These are phyloP conservation scores for Raffaelea arxii DNA, from an alignment of 2,329 filamentous ascomycete genomes.

Conservation along the genomic window DNA sequence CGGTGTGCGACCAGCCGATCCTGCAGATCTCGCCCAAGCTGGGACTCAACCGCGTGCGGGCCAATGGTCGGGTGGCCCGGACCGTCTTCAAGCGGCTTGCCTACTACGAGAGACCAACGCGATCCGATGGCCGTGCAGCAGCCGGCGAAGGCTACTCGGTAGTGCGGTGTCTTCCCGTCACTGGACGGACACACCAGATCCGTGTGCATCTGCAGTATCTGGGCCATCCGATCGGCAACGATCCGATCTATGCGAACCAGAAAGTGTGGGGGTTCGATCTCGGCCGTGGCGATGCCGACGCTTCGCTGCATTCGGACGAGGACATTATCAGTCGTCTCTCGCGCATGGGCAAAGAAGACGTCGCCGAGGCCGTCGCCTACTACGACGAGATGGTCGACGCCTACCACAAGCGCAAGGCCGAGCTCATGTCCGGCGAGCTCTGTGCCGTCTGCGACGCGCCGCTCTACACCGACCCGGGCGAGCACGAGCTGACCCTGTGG, in stretches of 20 bases:
- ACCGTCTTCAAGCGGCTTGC: slow-evolving; percentile 88
- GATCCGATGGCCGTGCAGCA: slow-evolving; percentile 6
- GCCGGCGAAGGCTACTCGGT: slow-evolving; percentile 62
- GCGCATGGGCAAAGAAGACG: slow-evolving; percentile 89
- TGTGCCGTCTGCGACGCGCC: slow-evolving; percentile 79
- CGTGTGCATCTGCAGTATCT: slow-evolving; percentile 91
- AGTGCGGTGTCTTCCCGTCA: slow-evolving; percentile 86
- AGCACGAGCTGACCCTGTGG: slow-evolving; percentile 86
- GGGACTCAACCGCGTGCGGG: slow-evolving; percentile 86
- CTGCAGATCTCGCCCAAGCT: slow-evolving; percentile 91
- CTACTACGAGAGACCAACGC: slow-evolving; percentile 51
- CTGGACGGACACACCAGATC: slow-evolving; percentile 88
- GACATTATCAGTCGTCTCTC: slow-evolving; percentile 80
- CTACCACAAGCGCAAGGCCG: slow-evolving; percentile 83
- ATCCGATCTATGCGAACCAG: slow-evolving; percentile 94
- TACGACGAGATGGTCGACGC: slow-evolving; percentile 87
- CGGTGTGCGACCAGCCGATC: slow-evolving; percentile 89
- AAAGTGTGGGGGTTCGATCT: slow-evolving; percentile 80
- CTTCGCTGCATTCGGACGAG: slow-evolving; percentile 65
- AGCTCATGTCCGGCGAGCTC: slow-evolving; percentile 79
- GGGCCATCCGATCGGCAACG: slow-evolving; percentile 91
- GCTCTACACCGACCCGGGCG: slow-evolving; percentile 84
- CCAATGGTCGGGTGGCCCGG: slow-evolving; percentile 78
- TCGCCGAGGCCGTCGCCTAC: slow-evolving; percentile 83
- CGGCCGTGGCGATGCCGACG: slow-evolving; percentile 57